A percentile compares a stretch with the other conserved stretches of the same genome.
phyloP scores from a whole-genome alignment of 2,329 filamentous ascomycete species.

The Nemania abortiva region DNA sequence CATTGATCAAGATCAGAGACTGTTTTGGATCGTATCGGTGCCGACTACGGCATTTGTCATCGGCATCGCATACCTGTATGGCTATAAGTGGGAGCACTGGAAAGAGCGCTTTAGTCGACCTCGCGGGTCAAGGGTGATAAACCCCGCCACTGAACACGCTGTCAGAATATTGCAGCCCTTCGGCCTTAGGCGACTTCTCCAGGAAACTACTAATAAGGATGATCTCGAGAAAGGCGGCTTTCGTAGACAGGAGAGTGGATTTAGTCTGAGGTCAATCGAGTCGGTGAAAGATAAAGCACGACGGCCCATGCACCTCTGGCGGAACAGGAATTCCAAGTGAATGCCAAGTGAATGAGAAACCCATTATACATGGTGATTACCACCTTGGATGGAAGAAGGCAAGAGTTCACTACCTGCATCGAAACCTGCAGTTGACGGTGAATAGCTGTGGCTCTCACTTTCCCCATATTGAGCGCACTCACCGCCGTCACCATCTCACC shows the following conservation, averaged over 20 bases:
- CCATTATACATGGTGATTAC: neutral
- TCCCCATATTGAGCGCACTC: neutral
- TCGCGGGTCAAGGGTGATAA: neutral
- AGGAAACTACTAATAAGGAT: neutral
- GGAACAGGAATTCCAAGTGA: neutral
- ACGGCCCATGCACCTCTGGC: neutral
- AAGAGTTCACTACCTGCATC: neutral
- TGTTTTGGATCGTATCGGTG: conserved; percentile 38
- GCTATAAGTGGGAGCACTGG: conserved; percentile 38
- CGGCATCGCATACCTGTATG: conserved; percentile 38
- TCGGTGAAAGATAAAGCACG: neutral
- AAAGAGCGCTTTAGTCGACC: conserved; percentile 21
- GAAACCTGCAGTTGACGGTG: neutral
- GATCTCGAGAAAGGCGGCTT: conserved; percentile 8
- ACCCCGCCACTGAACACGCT: neutral
- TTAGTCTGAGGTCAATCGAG: conserved; percentile 1
- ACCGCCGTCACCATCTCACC: neutral
- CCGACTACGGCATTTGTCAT: conserved; percentile 36
- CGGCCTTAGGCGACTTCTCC: neutral
- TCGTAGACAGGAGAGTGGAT: neutral
- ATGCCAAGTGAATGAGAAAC: neutral
- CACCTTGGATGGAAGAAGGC: neutral
- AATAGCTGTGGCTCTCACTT: neutral
- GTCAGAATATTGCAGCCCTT: neutral
- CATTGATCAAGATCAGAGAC: conserved; percentile 28